phyloP scores from a whole-genome alignment of 2,329 filamentous ascomycete species.

The Fonsecaea erecta region DNA sequence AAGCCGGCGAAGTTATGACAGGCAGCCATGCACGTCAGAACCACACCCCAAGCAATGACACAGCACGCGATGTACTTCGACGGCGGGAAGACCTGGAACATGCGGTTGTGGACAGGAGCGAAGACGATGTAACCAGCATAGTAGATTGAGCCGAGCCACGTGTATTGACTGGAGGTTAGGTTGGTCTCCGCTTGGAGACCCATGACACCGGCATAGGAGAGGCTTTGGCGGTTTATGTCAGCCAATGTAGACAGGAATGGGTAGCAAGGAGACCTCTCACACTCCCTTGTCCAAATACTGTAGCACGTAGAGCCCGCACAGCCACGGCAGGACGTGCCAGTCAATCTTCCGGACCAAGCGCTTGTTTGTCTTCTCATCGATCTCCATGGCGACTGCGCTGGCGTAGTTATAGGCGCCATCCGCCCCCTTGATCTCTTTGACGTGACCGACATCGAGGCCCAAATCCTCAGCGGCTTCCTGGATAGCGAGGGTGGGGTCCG shows the following conservation, averaged over 20 bases:
- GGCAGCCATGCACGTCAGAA: conserved; percentile 10
- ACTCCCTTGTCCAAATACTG: conserved; percentile 15
- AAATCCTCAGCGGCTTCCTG: conserved; percentile 6
- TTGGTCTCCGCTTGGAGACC: conserved; percentile 10
- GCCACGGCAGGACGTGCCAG: conserved; percentile 12
- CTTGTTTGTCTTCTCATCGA: conserved; percentile 14
- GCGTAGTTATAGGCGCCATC: conserved; percentile 14
- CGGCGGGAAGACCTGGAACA: conserved; percentile 15
- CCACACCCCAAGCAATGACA: conserved; percentile 12
- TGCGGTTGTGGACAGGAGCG: conserved; percentile 11
- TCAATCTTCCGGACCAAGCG: conserved; percentile 11
- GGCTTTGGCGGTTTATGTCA: background rate
- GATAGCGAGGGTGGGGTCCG: conserved; percentile 5
- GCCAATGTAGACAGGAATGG: background rate
- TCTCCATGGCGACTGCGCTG: conserved; percentile 5
- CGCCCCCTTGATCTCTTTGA: conserved; percentile 12
- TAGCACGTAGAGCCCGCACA: conserved; percentile 4
- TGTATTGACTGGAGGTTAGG: conserved; percentile 10
- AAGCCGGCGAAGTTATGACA: conserved; percentile 11
- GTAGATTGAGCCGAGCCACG: conserved; percentile 13
- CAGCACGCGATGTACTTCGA: conserved; percentile 14
- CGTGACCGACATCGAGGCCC: conserved; percentile 11
- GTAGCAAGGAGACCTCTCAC: background rate
- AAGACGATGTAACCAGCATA: conserved; percentile 16
- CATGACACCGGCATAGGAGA: conserved; percentile 13